These are phyloP conservation scores for Botrytis porri DNA, from an alignment of 2,329 filamentous ascomycete genomes.

Conservation along the genomic window DNA sequence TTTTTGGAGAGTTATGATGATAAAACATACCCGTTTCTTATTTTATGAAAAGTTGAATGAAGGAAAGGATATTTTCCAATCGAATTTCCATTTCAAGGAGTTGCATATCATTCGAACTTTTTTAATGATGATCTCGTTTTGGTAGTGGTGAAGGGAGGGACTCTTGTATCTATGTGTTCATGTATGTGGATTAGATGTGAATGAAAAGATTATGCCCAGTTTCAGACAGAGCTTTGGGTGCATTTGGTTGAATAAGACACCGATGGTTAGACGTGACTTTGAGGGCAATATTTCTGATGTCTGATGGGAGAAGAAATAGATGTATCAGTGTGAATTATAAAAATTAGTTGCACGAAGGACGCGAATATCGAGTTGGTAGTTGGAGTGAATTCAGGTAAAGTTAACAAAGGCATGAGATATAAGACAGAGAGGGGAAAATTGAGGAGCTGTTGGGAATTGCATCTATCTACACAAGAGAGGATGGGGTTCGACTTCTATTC, in stretches of 20 bases:
- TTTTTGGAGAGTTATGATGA: conserved; percentile 12
- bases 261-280: no score
- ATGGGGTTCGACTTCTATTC: not conserved
- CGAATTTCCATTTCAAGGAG: not conserved
- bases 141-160: not conserved
- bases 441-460: not conserved
- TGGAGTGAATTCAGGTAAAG: not conserved
- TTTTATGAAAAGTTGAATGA: not conserved
- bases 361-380: not conserved
- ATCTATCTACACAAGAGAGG: not conserved
- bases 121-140: not conserved
- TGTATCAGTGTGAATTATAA: not conserved
- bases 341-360: not conserved
- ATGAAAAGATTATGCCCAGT: not conserved
- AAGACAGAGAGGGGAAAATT: not conserved
- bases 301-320: not conserved
- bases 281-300: not conserved
- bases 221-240: not conserved
- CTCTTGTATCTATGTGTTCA: conserved; percentile 1
- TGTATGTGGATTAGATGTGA: conserved; percentile 2
- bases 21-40: conserved; percentile 14
- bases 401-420: not conserved
- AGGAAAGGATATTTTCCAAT: not conserved
- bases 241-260: not conserved
- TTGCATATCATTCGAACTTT: conserved; percentile 7